Evolutionary conservation across 352 stramenopile genomes (phyloP), one percentile per base, ranked within the genome.

Genomic region (Pythium aphanidermatum): DNA sequence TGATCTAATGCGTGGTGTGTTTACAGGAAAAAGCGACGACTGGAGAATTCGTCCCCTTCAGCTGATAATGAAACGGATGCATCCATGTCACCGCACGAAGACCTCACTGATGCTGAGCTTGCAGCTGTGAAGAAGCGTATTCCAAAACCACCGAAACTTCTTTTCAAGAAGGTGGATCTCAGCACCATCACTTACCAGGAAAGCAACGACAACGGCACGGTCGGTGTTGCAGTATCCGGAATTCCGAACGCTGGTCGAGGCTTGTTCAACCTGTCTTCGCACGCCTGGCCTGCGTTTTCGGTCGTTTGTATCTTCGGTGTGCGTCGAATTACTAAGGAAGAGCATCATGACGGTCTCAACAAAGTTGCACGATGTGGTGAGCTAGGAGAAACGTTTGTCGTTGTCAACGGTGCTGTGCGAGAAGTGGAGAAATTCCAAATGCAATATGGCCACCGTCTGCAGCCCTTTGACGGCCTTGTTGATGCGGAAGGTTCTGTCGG

Each of bases 281-380:
- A 93, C 39, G 2, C 74, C 29, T 93, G 82, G 82, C 82, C 82
- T 19, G 82, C 82, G 5, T 93, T 93, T 53, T 93, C 82, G 2
- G 78, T 93, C 39, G 82, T 93, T 33, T 93, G 82, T 57, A 93
- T 93, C 40, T 93, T 93, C 54, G 82, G 82, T 31, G 76, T 89
- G 17, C 76, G 82, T 8, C 78, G 82, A 34, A 91, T 93, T 59
- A 89, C 74, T 11, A 84, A 91, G 50, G 82, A 91, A 55, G 79
- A 86, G 66, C 82, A 93, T 29, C 79, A 93, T 46, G 82, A 93
- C 30, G 82, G 82, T 1, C 65, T 93, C 43, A 93, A 90, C 70
- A 93, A 93, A 45, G 82, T 93, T 25, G 82, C 82, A 11, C 67
- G 74, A 0, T 93, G 82, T 17, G 82, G 82, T 21, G 82, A 93